phyloP scores from a whole-genome alignment of 352 stramenopile species.

The Phytopythium oedochilum region DNA sequence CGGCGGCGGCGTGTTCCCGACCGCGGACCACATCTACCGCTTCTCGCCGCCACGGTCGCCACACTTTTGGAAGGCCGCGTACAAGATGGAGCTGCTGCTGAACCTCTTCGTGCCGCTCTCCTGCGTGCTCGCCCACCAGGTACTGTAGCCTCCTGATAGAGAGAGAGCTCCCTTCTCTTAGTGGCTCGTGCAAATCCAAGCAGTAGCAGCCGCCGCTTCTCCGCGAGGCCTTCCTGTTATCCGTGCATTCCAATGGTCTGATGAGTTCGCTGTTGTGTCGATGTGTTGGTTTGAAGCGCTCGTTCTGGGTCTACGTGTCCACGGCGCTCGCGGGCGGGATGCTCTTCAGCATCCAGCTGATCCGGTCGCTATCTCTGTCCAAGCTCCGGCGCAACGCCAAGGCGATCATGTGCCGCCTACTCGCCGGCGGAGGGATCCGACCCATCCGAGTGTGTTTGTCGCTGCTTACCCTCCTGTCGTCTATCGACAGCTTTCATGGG shows the following conservation, averaged over 20 bases:
- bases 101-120: conserved; percentile 75
- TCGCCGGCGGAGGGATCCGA: conserved; percentile 55
- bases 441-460: conserved; percentile 49
- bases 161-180: not conserved
- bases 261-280: conserved; percentile 6
- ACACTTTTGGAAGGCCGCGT: conserved; percentile 77
- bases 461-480: not conserved
- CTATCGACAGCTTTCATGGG: not conserved
- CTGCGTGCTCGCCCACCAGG: conserved; percentile 76
- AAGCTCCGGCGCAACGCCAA: conserved; percentile 66
- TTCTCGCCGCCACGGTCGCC: conserved; percentile 66
- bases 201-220: not conserved
- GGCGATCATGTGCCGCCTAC: conserved; percentile 66
- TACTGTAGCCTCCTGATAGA: conserved; percentile 20
- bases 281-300: conserved; percentile 29
- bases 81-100: conserved; percentile 77
- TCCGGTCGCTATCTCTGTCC: conserved; percentile 68
- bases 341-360: conserved; percentile 55
- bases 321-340: conserved; percentile 55
- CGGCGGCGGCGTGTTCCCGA: conserved; percentile 62
- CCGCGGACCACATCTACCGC: conserved; percentile 73
- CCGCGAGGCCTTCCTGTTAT: not conserved
- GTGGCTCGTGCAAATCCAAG: conserved; percentile 6
- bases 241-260: not conserved
- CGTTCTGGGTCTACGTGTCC: conserved; percentile 72